Base-by-base conservation (phyloP, 2,329 filamentous ascomycete species). In the Aspergillus ruber region DNA sequence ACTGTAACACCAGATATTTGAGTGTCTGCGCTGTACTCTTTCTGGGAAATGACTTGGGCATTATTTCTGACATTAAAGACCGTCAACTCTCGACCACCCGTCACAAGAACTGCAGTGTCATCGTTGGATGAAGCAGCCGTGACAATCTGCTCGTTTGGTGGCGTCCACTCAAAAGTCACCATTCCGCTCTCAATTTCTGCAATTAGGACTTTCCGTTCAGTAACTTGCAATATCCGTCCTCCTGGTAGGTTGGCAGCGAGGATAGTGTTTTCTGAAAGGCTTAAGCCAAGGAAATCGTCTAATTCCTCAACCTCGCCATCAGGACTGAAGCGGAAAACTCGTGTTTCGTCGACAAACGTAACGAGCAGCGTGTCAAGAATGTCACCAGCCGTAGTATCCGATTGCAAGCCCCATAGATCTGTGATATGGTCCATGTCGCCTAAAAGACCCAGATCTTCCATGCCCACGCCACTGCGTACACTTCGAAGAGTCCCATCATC, bases 391-490 rank as follows among this genome's bases (percentile, higher is more conserved):
- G 72, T 50, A 74, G 76, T 13, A 65, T 65, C 33, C 73, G 45
- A 74, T 59, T 49, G 79, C 78, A 95, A 65, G 3, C 84, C 77
- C 73, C 90, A 95, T 1, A 95, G 70, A 21, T 84, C 82, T 46
- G 82, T 82, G 38, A 88, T 83, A 61, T 84, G 80, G 27, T 83
- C 76, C 70, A 97, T 83, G 41, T 94, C 86, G 32, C 84, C 87
- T 7, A 97, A 73, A 4, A 91, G 78, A 17, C 90, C 91, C 13
- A 90, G 72, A 47, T 96, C 89, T 63, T 96, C 89, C 44, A 97
- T 78, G 0, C 90, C 90, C 44, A 98, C 90, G 43, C 93, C 94
- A 64, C 91, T 97, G 46, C 93, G 81, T 18, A 98, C 88, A 62
- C 89, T 95, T 50, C 93, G 79, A 45, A 98, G 71, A 47, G 86